Conservation (phyloP, 306 rosid species). For the Prosopis cineraria region DNA sequence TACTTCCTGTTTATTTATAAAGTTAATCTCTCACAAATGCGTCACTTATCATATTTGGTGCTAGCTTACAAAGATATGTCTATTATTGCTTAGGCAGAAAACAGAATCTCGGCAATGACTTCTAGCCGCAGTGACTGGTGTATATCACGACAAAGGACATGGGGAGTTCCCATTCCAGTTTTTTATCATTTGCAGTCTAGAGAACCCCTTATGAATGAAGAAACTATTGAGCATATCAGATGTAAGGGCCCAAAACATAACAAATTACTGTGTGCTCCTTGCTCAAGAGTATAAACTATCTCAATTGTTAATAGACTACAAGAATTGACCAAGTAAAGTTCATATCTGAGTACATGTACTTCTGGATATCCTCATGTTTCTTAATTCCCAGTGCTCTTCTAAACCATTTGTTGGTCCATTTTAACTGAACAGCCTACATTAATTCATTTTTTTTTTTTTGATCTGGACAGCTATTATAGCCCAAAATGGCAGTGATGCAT, state of each 20-base stretch:
- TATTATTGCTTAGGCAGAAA: slow-evolving; percentile 74
- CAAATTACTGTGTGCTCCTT: slow-evolving; percentile 20
- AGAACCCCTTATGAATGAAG: slow-evolving; percentile 96
- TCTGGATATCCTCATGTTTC: slow-evolving; percentile 21
- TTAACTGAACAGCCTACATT: slow-evolving; percentile 19
- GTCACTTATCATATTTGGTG: slow-evolving; percentile 18
- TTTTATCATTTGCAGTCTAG: slow-evolving; percentile 81
- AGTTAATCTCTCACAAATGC: slow-evolving; percentile 20
- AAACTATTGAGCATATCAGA: slow-evolving; percentile 77
- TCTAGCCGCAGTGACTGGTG: slow-evolving; percentile 97
- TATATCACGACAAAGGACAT: slow-evolving; percentile 95
- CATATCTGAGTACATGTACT: slow-evolving; percentile 14
- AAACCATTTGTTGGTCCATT: slow-evolving; percentile 22
- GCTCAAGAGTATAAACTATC: slow-evolving; percentile 17
- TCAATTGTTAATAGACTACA: background rate
- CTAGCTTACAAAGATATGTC: slow-evolving; percentile 29
- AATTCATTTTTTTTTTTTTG: slow-evolving; percentile 36
- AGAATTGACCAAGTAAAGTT: slow-evolving; percentile 10
- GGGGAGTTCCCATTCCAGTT: slow-evolving; percentile 99
- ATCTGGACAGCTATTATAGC: slow-evolving; percentile 74
- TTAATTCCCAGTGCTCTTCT: background rate
- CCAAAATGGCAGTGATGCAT: slow-evolving; percentile 96
- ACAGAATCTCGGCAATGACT: slow-evolving; percentile 95
- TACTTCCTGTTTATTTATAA: slow-evolving; percentile 16
- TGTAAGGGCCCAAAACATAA: slow-evolving; percentile 51